Evolutionary conservation across 148 eudicot genomes (phyloP), one percentile per base, ranked within the genome.

Genomic region (Spergularia marina): DNA sequence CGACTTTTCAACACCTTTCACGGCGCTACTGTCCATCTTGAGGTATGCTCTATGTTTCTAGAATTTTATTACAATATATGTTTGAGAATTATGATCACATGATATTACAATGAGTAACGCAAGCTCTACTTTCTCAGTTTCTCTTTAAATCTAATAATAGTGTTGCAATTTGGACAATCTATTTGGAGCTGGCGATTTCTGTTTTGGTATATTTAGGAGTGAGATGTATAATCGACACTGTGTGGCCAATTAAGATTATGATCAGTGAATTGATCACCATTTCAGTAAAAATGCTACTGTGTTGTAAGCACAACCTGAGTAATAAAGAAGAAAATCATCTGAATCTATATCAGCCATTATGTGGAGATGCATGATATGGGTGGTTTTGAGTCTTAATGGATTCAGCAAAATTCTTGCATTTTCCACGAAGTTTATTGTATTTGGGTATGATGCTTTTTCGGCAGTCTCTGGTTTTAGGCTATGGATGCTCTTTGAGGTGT

Each of bases 41-140:
- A 62, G 77, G 73, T 66, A 76, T n/a, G 76, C 64, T 53, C 39
- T 49, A 47, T 56, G 58, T 18, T 1, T 70, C 34, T 30, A 7
- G 36, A 58, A 47, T 15, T 53, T 70, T 53, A 60, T 53, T 53
- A 53, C 36, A 3, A 30, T 30, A 30, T 30, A 30, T 30, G 36
- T 2, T 30, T 30, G 36, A 30, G 36, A 30, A 30, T 30, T 30
- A 3, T 30, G 36, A 30, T 30, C 36, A 30, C 36, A 30, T 30
- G 36, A 30, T 30, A 30, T 30, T 30, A 30, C 36, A 30, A 1
- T 30, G 36, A 30, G 36, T 30, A 30, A 30, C 36, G 36, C 36
- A 30, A 30, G 36, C 36, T 30, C 2, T 30, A 30, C 36, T 30
- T 30, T 30, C 36, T 30, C 36, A 30, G 36, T 3, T 30, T 30